phyloP scores from a whole-genome alignment of 148 eudicot genomes.

The Rheum nobile region DNA sequence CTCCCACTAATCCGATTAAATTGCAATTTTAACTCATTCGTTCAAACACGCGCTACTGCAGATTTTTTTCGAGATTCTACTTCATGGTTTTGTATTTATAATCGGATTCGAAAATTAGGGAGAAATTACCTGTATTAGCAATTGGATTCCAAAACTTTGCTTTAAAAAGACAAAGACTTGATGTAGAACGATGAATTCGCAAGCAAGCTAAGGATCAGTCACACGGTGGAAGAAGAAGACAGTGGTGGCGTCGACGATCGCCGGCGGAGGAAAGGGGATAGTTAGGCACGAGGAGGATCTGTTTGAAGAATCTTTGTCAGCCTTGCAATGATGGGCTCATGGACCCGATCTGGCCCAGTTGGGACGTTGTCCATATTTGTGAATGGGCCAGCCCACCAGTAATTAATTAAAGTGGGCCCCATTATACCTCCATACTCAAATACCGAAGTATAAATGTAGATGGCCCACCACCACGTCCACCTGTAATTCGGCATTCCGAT shows the following conservation, averaged over 20 bases:
- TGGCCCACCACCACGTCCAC: not conserved
- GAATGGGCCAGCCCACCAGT: not conserved
- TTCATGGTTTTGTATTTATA: not conserved
- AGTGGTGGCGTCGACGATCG: not conserved
- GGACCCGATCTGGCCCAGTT: not conserved
- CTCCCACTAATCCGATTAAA: not conserved
- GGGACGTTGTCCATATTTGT: not conserved
- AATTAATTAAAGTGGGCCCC: not conserved
- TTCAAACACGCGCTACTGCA: not conserved
- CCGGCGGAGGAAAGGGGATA: not conserved
- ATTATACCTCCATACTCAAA: not conserved
- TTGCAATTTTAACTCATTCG: not conserved
- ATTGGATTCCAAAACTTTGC: not conserved
- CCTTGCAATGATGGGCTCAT: not conserved
- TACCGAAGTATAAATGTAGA: not conserved
- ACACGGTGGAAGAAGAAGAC: not conserved
- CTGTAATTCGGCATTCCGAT: not conserved
- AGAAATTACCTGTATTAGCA: conserved; percentile 1
- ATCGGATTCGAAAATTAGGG: not conserved
- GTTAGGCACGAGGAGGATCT: not conserved
- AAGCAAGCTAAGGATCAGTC: not conserved
- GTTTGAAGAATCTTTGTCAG: not conserved
- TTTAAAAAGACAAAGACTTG: not conserved
- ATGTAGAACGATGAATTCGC: not conserved
- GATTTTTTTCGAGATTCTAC: not conserved